phyloP scores from a whole-genome alignment of 2,329 filamentous ascomycete genomes.

The Pestalotiopsis sp. region DNA sequence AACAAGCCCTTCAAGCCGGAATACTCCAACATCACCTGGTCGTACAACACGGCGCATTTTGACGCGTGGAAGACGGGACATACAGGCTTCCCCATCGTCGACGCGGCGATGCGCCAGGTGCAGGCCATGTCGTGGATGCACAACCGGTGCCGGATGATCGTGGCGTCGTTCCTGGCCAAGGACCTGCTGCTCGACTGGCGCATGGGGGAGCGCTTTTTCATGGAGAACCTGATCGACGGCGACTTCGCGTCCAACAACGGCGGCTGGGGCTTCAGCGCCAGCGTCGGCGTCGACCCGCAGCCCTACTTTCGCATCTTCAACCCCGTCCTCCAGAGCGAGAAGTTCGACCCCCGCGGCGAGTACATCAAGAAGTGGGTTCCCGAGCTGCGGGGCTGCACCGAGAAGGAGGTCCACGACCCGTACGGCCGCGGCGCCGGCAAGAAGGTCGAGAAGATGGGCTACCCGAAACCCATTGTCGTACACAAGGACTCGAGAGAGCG shows the following conservation, averaged over 20 bases:
- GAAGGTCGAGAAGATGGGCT: constrained; percentile 65
- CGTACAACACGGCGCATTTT: constrained; percentile 70
- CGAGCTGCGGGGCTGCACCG: constrained; percentile 65
- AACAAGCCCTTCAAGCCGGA: constrained; percentile 74
- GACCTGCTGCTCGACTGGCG: constrained; percentile 83
- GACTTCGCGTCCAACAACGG: constrained; percentile 79
- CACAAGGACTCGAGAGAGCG: constrained; percentile 69
- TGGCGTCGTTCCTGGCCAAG: constrained; percentile 78
- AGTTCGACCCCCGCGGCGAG: constrained; percentile 75
- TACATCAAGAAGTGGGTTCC: constrained; percentile 85
- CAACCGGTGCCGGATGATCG: constrained; percentile 82
- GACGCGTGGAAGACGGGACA: constrained; percentile 70
- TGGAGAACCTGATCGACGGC: constrained; percentile 77
- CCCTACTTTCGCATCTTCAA: constrained; percentile 93
- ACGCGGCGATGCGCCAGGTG: constrained; percentile 83
- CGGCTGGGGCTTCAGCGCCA: constrained; percentile 53
- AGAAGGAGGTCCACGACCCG: constrained; percentile 77
- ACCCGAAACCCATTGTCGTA: constrained; percentile 73
- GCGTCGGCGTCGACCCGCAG: constrained; percentile 72
- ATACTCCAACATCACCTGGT: constrained; percentile 81
- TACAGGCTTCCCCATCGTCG: constrained; percentile 81
- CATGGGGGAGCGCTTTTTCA: constrained; percentile 78
- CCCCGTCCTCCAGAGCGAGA: constrained; percentile 79
- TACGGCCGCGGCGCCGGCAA: constrained; percentile 64
- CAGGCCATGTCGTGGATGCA: constrained; percentile 74